Base-by-base conservation (phyloP, 257 asterid species). In the Salvia miltiorrhiza region DNA sequence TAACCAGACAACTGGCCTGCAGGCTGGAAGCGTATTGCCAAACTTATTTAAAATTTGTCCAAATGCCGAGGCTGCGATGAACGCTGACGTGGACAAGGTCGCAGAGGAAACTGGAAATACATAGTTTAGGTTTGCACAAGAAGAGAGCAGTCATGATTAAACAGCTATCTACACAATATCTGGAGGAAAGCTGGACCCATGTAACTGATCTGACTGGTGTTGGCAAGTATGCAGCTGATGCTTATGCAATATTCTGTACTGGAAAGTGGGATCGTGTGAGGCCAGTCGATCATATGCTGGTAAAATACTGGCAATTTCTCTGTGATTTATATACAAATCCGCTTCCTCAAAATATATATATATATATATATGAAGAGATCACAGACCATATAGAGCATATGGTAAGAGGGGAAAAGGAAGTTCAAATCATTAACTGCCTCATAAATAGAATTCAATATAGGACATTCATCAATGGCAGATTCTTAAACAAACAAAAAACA, bases 181-280 rank as follows among this genome's bases (percentile, higher is more conserved):
- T 92, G 53, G 58, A 48, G 21, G 80, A 83, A 17, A 76, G 72
- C 67, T 90, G 97, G 97, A 86, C 90, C 68, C 85, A 88, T 69
- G 97, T 88, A 47, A 88, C 98, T 5, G 63, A 92, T 14, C 86
- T 92, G 48, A 71, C 79, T 73, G 96, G 97, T 57, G 77, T 92
- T 74, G 98, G 97, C 76, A 92, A 92, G 95, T 88, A 90, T 81
- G 96, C 94, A 21, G 94, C 96, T 35, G 96, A 88, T 85, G 97
- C 96, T 19, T 85, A 85, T 79, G 97, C 94, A 58, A 88, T 88
- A 73, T 85, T 90, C 67, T 84, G 84, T 70, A 83, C 85, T 0
- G 97, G 92, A 43, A 85, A 80, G 65, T 88, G 97, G 92, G 79
- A 85, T 28, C 78, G 81, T 1, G 85, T 92, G 28, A 68, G 8